These are phyloP conservation scores for Fulvia fulva DNA, from an alignment of 2,329 filamentous ascomycete genomes.

Conservation along the genomic window DNA sequence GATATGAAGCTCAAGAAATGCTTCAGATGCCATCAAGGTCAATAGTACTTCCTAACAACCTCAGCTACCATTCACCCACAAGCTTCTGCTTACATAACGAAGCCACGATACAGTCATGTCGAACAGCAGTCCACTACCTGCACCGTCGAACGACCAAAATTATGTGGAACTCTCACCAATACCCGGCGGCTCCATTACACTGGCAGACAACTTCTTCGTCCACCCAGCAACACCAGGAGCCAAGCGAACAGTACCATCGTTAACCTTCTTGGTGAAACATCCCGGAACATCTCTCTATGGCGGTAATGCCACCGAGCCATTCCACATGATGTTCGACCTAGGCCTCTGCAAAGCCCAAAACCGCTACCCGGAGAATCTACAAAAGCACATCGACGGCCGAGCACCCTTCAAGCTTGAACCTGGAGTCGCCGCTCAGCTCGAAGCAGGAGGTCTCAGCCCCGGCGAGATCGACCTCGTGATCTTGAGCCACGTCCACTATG, in stretches of 20 bases:
- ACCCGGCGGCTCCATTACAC: conserved; percentile 31
- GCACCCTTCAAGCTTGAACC: conserved; percentile 44
- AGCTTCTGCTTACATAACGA: not conserved
- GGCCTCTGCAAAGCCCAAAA: conserved; percentile 46
- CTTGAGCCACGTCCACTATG: conserved; percentile 54
- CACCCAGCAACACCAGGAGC: conserved; percentile 39
- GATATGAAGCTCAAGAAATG: not conserved
- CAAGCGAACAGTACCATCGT: conserved; percentile 49
- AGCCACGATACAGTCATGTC: not conserved
- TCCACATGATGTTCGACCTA: conserved; percentile 51
- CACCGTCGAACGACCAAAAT: conserved; percentile 21
- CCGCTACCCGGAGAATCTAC: conserved; percentile 43
- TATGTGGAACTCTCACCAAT: conserved; percentile 32
- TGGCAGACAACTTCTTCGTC: conserved; percentile 29
- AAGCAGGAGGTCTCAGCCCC: conserved; percentile 35
- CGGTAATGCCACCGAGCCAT: conserved; percentile 21
- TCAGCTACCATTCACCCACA: not conserved
- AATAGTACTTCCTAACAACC: not conserved
- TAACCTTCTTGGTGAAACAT: conserved; percentile 53
- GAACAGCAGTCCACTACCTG: conserved; percentile 18
- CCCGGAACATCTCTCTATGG: conserved; percentile 27
- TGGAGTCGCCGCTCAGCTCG: conserved; percentile 42
- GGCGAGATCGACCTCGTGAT: conserved; percentile 41
- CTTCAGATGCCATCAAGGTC: not conserved
- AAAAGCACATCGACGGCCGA: conserved; percentile 44